phyloP scores from a whole-genome alignment of 2,329 filamentous ascomycete species.

The Cladosporium oxysporum region DNA sequence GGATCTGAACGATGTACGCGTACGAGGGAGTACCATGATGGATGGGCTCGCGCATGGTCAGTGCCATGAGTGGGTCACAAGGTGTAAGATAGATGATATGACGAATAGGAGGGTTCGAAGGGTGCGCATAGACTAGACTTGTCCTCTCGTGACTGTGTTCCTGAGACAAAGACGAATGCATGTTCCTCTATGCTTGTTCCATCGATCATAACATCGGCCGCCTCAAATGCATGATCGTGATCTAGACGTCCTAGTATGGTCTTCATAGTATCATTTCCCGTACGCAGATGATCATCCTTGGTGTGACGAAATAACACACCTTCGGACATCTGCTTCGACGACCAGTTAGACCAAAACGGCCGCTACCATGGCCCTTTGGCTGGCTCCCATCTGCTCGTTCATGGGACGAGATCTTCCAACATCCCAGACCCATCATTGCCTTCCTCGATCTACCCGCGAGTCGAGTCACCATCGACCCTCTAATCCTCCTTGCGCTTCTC shows the following conservation, averaged over 20 bases:
- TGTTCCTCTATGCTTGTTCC: neutral
- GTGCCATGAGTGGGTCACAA: neutral
- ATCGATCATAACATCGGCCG: neutral
- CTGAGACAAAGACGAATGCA: neutral
- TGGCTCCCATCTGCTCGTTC: neutral
- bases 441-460: neutral
- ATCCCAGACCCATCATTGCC: neutral
- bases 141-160: neutral
- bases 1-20: neutral
- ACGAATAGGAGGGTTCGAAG: neutral
- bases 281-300: neutral
- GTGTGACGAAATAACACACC: neutral
- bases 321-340: neutral
- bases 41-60: neutral
- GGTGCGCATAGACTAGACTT: neutral
- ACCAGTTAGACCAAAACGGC: neutral
- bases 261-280: neutral
- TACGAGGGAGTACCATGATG: neutral
- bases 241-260: neutral
- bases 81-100: neutral
- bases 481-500: slow-evolving; percentile 43
- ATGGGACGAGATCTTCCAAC: neutral
- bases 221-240: neutral
- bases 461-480: neutral
- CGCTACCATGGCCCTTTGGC: neutral